Percentiles rank a stretch among this genome's conserved stretches.
Conservation (phyloP, 2,329 filamentous ascomycete genomes). For the Aureobasidium sp. region DNA sequence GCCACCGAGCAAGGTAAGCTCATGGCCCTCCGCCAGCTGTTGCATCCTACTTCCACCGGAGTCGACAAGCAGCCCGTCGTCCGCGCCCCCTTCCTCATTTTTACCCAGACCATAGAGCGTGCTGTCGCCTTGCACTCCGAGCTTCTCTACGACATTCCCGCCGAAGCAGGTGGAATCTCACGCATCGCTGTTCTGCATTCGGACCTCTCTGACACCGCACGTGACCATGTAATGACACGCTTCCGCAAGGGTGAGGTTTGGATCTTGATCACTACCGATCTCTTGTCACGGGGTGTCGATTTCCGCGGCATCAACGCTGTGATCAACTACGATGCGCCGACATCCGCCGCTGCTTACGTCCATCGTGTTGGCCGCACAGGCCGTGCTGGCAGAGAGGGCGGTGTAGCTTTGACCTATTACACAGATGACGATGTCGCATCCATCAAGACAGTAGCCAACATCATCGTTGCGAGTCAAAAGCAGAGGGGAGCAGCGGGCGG, state of each 20-base stretch:
- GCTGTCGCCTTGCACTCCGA: constrained; percentile 82
- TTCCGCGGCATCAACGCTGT: constrained; percentile 93
- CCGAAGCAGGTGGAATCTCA: constrained; percentile 72
- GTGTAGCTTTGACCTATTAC: constrained; percentile 87
- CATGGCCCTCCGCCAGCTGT: constrained; percentile 77
- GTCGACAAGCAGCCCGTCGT: constrained; percentile 48
- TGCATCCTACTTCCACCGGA: constrained; percentile 61
- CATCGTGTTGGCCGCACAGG: constrained; percentile 90
- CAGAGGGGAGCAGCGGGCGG: constrained; percentile 45
- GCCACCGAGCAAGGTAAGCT: constrained; percentile 92
- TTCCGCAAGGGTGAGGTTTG: constrained; percentile 91
- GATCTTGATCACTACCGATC: constrained; percentile 92
- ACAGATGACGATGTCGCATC: constrained; percentile 89
- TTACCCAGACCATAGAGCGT: constrained; percentile 90
- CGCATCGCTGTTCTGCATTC: constrained; percentile 88
- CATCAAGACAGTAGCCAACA: constrained; percentile 85
- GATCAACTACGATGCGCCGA: constrained; percentile 94
- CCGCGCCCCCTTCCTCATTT: constrained; percentile 84
- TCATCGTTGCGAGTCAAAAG: constrained; percentile 76
- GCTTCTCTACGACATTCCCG: constrained; percentile 86
- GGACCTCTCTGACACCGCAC: constrained; percentile 64
- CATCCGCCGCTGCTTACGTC: constrained; percentile 81
- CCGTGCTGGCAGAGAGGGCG: constrained; percentile 75
- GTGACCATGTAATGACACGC: constrained; percentile 73
- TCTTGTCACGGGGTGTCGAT: constrained; percentile 85